phyloP scores from a whole-genome alignment of 106 monocot genomes.

The Dactylorhiza incarnata region DNA sequence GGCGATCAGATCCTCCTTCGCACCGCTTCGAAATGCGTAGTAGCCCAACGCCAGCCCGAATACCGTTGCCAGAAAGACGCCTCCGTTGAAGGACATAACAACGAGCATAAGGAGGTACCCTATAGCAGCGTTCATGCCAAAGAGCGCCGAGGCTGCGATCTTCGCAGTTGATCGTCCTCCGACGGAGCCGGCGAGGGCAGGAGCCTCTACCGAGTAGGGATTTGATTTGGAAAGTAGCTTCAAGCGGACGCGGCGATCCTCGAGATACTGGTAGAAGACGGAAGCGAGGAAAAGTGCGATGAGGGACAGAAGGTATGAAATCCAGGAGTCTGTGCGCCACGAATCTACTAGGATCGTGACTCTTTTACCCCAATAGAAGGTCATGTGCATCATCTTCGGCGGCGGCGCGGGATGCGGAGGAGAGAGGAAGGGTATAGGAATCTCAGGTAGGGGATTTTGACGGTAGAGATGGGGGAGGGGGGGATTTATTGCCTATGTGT shows the following conservation, averaged over 20 bases:
- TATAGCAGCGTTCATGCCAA: constrained; percentile 67
- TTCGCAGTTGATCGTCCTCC: constrained; percentile 16
- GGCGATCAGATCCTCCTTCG: constrained; percentile 40
- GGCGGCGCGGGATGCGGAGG: background rate
- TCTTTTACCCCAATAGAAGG: constrained; percentile 92
- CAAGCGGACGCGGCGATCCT: constrained; percentile 55
- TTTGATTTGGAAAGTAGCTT: constrained; percentile 35
- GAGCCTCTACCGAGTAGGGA: constrained; percentile 10
- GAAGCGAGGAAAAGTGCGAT: constrained; percentile 55
- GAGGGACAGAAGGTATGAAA: constrained; percentile 53
- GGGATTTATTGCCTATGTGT: too few relatives aligned
- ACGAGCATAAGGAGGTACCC: constrained; percentile 94
- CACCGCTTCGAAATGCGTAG: constrained; percentile 52
- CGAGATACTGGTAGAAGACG: constrained; percentile 88
- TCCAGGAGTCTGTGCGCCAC: constrained; percentile 67
- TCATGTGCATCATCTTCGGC: constrained; percentile 94
- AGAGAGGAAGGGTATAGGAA: too few relatives aligned
- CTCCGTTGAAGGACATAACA: constrained; percentile 93
- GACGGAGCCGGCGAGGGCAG: constrained; percentile 20
- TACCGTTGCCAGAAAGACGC: constrained; percentile 58
- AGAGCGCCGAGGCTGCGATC: constrained; percentile 32
- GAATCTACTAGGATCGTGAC: constrained; percentile 83
- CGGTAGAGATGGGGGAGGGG: too few relatives aligned
- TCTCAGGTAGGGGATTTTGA: too few relatives aligned
- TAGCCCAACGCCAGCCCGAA: constrained; percentile 64